These are phyloP conservation scores for Neofusicoccum sp. DNA, from an alignment of 2,329 filamentous ascomycete species.

Conservation along the genomic window DNA sequence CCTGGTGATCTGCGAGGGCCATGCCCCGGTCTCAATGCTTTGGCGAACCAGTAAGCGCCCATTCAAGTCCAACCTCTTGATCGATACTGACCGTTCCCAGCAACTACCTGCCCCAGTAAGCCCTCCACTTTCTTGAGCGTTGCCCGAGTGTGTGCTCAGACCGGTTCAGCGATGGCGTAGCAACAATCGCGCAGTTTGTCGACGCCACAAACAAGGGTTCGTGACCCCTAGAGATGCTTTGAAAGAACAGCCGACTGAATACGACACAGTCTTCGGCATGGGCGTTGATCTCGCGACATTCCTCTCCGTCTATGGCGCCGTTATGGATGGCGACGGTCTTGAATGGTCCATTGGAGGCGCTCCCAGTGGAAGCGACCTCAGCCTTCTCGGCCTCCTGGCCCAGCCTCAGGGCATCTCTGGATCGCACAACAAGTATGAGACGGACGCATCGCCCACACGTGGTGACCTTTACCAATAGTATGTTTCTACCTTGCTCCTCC, in stretches of 20 bases:
- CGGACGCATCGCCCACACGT: constrained; percentile 1
- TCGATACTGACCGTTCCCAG: not conserved
- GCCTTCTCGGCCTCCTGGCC: constrained; percentile 5
- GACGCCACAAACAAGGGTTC: not conserved
- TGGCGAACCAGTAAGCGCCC: constrained; percentile 1
- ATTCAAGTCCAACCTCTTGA: too few species aligned
- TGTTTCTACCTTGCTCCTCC: not conserved
- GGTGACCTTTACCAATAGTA: constrained; percentile 7
- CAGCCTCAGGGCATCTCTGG: constrained; percentile 6
- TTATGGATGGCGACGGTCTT: constrained; percentile 10
- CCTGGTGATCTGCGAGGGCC: not conserved
- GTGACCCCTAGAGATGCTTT: not conserved
- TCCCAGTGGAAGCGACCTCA: not conserved
- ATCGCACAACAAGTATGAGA: constrained; percentile 12
- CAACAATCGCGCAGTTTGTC: constrained; percentile 3
- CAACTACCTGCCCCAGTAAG: not conserved
- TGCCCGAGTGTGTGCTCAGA: not conserved
- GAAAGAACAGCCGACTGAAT: not conserved
- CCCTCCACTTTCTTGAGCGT: too few species aligned
- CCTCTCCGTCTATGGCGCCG: constrained; percentile 5
- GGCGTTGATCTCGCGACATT: not conserved
- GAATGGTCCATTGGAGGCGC: constrained; percentile 8
- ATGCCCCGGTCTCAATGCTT: constrained; percentile 10
- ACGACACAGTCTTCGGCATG: not conserved
- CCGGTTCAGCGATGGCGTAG: constrained; percentile 1